Percentiles rank a stretch among this genome's conserved stretches.
These are phyloP conservation scores for Suhomyces kilbournensis DNA, from an alignment of 805 yeast species.

Conservation along the genomic window DNA sequence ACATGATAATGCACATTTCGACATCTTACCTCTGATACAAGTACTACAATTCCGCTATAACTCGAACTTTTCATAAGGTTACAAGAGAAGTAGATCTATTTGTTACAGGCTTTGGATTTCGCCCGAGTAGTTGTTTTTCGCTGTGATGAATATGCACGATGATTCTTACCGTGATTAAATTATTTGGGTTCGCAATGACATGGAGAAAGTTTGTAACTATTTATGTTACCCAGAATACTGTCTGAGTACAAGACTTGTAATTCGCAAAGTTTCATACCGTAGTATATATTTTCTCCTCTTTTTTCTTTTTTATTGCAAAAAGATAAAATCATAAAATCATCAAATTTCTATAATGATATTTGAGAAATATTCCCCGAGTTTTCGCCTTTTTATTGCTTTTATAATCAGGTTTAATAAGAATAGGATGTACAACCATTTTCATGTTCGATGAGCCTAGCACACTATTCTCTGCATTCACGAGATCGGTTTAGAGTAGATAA, in stretches of 20 bases:
- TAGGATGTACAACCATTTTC: not conserved
- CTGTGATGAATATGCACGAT: not conserved
- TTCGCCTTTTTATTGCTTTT: not conserved
- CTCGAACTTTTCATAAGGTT: not conserved
- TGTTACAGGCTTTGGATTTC: not conserved
- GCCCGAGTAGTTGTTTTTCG: not conserved
- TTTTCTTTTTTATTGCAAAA: not conserved
- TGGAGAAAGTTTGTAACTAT: not conserved
- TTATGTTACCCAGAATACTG: not conserved
- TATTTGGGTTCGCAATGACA: not conserved
- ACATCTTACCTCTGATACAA: not conserved
- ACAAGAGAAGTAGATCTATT: not conserved
- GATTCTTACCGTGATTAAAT: not conserved
- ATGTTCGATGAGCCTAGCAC: not conserved
- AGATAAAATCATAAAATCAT: too few relatives aligned
- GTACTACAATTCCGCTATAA: not conserved
- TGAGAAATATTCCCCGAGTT: not conserved
- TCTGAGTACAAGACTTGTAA: not conserved
- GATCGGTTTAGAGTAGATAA: not conserved
- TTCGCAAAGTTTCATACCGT: not conserved
- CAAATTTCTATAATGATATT: not conserved
- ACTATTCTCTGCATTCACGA: not conserved
- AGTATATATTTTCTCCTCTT: too few relatives aligned
- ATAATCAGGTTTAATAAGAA: not conserved
- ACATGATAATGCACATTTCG: not conserved